Base-by-base conservation (phyloP, 192 early-diverging fungal genomes). In the Coemansia sp. region DNA sequence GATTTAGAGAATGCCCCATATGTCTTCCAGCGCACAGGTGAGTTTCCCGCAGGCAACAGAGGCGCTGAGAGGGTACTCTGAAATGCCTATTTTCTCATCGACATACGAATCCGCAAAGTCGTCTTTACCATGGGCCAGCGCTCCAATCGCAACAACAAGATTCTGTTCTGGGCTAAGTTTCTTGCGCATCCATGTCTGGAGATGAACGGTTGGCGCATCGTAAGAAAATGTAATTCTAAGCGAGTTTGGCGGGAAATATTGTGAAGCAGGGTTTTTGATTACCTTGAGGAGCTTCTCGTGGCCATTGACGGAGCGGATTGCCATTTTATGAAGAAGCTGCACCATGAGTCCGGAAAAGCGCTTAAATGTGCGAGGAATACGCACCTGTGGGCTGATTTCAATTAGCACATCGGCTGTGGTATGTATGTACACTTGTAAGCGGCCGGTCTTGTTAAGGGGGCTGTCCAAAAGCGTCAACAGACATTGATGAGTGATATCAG, bases 281-380 rank as follows among this genome's bases (percentile, higher is more conserved):
- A 99, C 93, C 72, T 96, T 93, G 17, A 99, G 85, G 66, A 99
- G 85, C 70, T 95, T 95, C 69, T 98, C 95, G 13, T 86, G 86
- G 39, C 95, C 94, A 72, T 93, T 90, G 25, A 95, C 94, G 38
- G 96, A 88, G 22, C 91, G 91, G 76, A 99, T 97, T 50, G 88
- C 89, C 77, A 98, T 83, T 77, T 99, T 99, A 84, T 99, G 98
- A 37, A 98, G 88, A 65, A 99, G 87, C 89, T 99, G 96, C 32
- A 98, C 95, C 97, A 99, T 98, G 59, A 99, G 79, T 17, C 97
- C 98, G 65, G 93, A 92, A 82, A 99, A 99, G 63, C 98, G 89
- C 86, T 98, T 99, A 71, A 96, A 99, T 9, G 98, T 99, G 77
- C 98, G 88, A n/a, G 98, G 98, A 74, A 99, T 99, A 69, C 98